Conservation (phyloP, 805 yeast species). For the Komagataella populi region DNA sequence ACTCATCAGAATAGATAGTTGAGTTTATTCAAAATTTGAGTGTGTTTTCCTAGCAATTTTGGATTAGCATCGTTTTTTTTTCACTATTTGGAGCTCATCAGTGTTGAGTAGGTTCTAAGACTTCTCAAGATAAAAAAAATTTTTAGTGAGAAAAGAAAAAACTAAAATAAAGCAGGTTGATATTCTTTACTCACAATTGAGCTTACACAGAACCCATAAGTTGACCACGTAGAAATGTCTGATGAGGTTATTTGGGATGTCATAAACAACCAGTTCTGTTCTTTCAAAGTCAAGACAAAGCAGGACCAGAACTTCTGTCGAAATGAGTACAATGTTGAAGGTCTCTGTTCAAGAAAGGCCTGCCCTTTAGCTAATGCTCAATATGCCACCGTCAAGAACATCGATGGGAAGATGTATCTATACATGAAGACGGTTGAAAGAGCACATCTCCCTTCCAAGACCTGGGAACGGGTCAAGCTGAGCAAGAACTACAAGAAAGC, state of each 20-base stretch:
- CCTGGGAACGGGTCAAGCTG: constrained; percentile 91
- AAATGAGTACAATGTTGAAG: constrained; percentile 92
- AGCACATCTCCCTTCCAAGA: constrained; percentile 84
- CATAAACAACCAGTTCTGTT: constrained; percentile 89
- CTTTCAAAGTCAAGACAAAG: constrained; percentile 82
- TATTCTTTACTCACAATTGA: background rate
- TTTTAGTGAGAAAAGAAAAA: background rate
- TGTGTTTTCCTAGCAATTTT: no score
- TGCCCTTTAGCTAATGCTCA: constrained; percentile 94
- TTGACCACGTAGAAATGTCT: background rate
- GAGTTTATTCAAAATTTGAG: no score
- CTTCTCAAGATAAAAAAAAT: background rate
- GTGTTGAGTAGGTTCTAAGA: background rate
- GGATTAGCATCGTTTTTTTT: no score
- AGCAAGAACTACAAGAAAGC: constrained; percentile 86
- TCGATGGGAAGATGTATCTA: constrained; percentile 66
- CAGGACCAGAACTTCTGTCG: constrained; percentile 88
- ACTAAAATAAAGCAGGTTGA: background rate
- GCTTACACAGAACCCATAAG: background rate
- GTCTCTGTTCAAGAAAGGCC: constrained; percentile 83
- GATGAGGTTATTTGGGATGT: constrained; percentile 87
- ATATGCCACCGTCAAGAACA: constrained; percentile 75
- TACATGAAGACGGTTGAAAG: constrained; percentile 98
- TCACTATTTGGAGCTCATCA: background rate
- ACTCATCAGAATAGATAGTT: no score